phyloP scores from a whole-genome alignment of 371 early-diverging fungal genomes.

The Mucor lusitanicus region DNA sequence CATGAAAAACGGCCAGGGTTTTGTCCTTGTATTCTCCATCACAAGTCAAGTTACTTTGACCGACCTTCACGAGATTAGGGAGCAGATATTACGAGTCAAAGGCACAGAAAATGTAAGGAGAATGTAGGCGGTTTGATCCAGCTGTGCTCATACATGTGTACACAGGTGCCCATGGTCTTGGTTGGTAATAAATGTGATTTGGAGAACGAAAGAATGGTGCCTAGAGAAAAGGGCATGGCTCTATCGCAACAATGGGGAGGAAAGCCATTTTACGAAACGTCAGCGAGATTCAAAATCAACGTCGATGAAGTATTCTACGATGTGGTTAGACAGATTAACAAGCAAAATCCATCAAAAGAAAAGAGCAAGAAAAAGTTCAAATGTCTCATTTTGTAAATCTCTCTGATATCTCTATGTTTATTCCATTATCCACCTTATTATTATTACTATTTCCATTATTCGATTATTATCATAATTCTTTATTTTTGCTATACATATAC shows the following conservation, averaged over 20 bases:
- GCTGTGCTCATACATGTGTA: not conserved
- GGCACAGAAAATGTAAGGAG: conserved; percentile 71
- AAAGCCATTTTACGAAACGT: conserved; percentile 81
- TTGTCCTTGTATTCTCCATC: conserved; percentile 84
- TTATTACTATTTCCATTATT: conserved; percentile 3
- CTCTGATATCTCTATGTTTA: not conserved
- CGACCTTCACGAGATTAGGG: conserved; percentile 75
- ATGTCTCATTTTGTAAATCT: conserved; percentile 42
- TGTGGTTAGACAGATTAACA: conserved; percentile 63
- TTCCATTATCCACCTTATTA: not conserved
- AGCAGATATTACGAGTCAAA: conserved; percentile 84
- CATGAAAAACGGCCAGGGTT: conserved; percentile 91
- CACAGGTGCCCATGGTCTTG: conserved; percentile 83
- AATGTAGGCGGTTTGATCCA: not conserved
- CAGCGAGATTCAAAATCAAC: conserved; percentile 81
- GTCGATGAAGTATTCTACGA: conserved; percentile 79
- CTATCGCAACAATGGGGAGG: conserved; percentile 75
- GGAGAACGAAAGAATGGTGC: conserved; percentile 76
- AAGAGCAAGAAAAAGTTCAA: conserved; percentile 44
- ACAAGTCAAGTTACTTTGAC: conserved; percentile 82
- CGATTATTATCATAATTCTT: not conserved
- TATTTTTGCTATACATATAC: not conserved
- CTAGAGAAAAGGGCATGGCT: conserved; percentile 62
- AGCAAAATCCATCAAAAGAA: conserved; percentile 43
- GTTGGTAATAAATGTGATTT: conserved; percentile 90